A percentile compares a stretch with the other conserved stretches of the same genome.
These are phyloP conservation scores for Capsella bursapastoris DNA, from an alignment of 345 rosid genomes.

Conservation along the genomic window DNA sequence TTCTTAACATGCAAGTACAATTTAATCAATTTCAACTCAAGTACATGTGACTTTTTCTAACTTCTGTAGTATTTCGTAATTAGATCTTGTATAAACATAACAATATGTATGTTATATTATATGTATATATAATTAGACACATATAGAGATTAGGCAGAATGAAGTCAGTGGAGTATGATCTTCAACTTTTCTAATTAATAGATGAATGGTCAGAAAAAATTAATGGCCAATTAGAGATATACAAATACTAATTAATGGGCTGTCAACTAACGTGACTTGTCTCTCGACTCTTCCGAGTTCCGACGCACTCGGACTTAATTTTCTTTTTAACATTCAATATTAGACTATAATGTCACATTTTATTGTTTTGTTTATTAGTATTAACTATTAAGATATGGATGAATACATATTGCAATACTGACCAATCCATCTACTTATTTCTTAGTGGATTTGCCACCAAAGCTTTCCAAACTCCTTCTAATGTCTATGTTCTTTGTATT, in stretches of 20 bases:
- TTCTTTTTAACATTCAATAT: slow-evolving; percentile 15
- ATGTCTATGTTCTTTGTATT: slow-evolving; percentile 21
- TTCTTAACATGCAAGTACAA: neutral
- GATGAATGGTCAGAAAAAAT: slow-evolving; percentile 35
- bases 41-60: neutral
- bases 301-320: slow-evolving; percentile 33
- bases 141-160: slow-evolving; percentile 1
- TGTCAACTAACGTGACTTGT: slow-evolving; percentile 32
- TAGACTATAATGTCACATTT: slow-evolving; percentile 11
- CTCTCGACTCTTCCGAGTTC: slow-evolving; percentile 23
- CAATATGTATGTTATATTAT: neutral
- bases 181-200: slow-evolving; percentile 28
- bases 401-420: slow-evolving; percentile 21
- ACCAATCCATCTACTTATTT: neutral
- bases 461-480: slow-evolving; percentile 24
- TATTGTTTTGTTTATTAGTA: neutral
- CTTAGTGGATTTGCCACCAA: slow-evolving; percentile 39
- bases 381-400: neutral
- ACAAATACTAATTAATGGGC: slow-evolving; percentile 23
- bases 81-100: neutral
- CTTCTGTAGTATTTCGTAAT: neutral
- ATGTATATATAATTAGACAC: too few relatives aligned
- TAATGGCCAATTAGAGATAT: slow-evolving; percentile 33
- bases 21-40: neutral
- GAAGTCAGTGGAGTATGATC: slow-evolving; percentile 32